Percentiles rank a stretch among this genome's conserved stretches.
phyloP scores from a whole-genome alignment of 2,329 filamentous ascomycete species.

The Pleurostoma richardsiae region DNA sequence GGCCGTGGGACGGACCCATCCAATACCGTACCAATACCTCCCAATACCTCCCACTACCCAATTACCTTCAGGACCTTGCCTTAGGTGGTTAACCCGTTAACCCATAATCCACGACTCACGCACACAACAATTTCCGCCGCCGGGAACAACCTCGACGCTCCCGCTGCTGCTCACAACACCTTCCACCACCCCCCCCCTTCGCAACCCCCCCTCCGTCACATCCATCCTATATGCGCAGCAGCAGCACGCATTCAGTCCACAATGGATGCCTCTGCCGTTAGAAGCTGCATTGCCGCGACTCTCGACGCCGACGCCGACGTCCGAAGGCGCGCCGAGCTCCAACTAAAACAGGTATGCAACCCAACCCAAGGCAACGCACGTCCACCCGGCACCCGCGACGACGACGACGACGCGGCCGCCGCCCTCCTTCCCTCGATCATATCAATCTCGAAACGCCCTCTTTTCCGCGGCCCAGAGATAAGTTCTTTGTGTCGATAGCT shows the following conservation, averaged over 20 bases:
- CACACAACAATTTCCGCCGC: neutral
- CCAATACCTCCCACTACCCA: neutral
- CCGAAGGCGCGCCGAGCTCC: slow-evolving; percentile 71
- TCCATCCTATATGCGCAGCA: neutral
- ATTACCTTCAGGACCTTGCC: neutral
- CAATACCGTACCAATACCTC: neutral
- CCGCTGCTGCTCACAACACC: neutral
- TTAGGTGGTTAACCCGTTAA: neutral
- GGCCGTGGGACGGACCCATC: too few species aligned
- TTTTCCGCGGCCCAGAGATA: too few species aligned
- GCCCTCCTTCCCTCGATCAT: neutral
- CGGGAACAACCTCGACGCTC: neutral
- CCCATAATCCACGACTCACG: neutral
- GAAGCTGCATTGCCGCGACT: slow-evolving; percentile 72
- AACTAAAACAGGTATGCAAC: slow-evolving; percentile 70
- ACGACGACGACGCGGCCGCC: too few species aligned
- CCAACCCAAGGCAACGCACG: too few species aligned
- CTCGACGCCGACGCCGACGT: slow-evolving; percentile 70
- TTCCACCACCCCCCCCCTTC: neutral
- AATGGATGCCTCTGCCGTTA: slow-evolving; percentile 73
- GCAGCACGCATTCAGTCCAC: slow-evolving; percentile 14
- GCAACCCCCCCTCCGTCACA: neutral
- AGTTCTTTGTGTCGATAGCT: slow-evolving; percentile 7
- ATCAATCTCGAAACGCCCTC: neutral
- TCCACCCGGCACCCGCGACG: too few species aligned